phyloP scores from a whole-genome alignment of 2,329 filamentous ascomycete genomes.

The Trichoderma citrinoviride region DNA sequence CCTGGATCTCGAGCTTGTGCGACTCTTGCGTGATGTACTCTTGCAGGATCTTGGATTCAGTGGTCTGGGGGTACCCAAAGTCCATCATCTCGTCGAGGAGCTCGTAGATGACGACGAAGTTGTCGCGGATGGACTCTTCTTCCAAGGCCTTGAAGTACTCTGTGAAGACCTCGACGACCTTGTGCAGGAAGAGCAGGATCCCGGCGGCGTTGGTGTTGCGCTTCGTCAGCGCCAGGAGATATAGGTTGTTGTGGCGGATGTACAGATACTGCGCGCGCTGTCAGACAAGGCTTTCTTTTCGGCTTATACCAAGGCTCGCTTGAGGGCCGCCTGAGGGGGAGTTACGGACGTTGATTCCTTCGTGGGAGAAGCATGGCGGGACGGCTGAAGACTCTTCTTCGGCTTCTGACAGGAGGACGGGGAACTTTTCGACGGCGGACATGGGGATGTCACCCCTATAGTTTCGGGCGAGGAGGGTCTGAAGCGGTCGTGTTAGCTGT shows the following conservation, averaged over 20 bases:
- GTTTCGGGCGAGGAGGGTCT: slow-evolving; percentile 98
- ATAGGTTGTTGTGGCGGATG: slow-evolving; percentile 98
- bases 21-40: slow-evolving; percentile 99
- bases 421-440: slow-evolving; percentile 98
- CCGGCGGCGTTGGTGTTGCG: slow-evolving; percentile 98
- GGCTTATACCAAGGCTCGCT: not conserved
- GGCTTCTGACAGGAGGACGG: slow-evolving; percentile 90
- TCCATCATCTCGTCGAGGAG: slow-evolving; percentile 99
- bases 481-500: slow-evolving; percentile 6
- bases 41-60: slow-evolving; percentile 96
- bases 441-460: slow-evolving; percentile 98
- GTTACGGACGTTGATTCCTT: slow-evolving; percentile 87
- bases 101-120: slow-evolving; percentile 99
- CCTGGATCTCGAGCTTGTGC: slow-evolving; percentile 96
- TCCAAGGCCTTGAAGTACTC: slow-evolving; percentile 99
- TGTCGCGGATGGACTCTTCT: slow-evolving; percentile 97
- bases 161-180: slow-evolving; percentile 97
- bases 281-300: not conserved
- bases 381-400: slow-evolving; percentile 99
- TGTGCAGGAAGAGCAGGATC: slow-evolving; percentile 96
- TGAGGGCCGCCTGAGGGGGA: not conserved
- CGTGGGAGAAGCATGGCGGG: slow-evolving; percentile 94
- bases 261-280: slow-evolving; percentile 74
- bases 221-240: slow-evolving; percentile 95
- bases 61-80: slow-evolving; percentile 98